Base-by-base conservation (phyloP, 2,329 filamentous ascomycete species). In the Fusarium albosuccineum region DNA sequence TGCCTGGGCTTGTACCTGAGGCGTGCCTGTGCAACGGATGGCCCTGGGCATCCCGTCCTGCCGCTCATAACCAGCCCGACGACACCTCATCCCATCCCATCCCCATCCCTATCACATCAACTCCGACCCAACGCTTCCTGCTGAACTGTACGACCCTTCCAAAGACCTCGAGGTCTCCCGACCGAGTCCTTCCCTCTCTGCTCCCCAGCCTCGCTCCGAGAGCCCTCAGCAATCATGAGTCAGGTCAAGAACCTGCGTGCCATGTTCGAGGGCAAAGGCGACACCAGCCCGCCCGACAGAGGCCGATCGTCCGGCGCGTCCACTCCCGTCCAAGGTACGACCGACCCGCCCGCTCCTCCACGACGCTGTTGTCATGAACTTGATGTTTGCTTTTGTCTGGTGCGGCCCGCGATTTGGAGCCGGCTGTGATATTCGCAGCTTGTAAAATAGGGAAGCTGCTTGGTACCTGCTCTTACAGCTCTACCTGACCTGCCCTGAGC, bases 191-290 rank as follows among this genome's bases (percentile, higher is more conserved):
- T 56, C 64, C 71, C 70, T 68, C 66, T 74, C 72, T 71, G 72
- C 74, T 62, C 41, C 42, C 50, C 54, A 54, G 26, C 52, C 55
- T 50, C 54, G 53, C 46, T 45, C 54, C 55, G 50, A 59, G 62
- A 61, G 45, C 58, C 64, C 64, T 64, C 78, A 72, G 79, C 79
- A 79, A 82, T 77, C 74, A 89, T 89, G 86, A 89, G 89, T 75
- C 89, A 87, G 74, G 90, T 92, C 74, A 90, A 85, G 81, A 92
- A 92, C 81, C 87, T 94, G 70, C 86, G 91, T 73, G 92, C 92
- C 75, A 93, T 92, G 86, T 94, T 94, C 77, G 92, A 94, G 83
- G 88, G 89, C 76, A 92, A 88, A 79, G 87, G 85, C 76, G 86
- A 88, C 70, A 82, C 83, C 60, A 90, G 86, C 72, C 86, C 89